Percentiles rank a stretch among this genome's conserved stretches.
Evolutionary conservation across 441 rosid species (phyloP).

Genomic region (Populus hybrid): DNA sequence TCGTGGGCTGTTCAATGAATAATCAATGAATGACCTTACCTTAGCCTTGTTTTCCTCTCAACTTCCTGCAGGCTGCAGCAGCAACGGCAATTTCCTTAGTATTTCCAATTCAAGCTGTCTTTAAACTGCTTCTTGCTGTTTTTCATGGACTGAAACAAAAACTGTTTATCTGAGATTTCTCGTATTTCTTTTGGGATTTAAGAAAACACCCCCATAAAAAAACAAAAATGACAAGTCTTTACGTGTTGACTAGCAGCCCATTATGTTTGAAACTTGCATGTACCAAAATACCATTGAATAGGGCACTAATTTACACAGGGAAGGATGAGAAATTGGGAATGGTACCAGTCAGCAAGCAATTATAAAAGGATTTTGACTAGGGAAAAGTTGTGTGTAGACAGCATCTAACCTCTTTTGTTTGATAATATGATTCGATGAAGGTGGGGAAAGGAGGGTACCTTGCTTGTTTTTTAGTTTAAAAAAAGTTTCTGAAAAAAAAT

Average conservation of each 20-base stretch:
- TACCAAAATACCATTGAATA: constrained; percentile 9
- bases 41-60: neutral
- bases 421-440: neutral
- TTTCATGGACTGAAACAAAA: neutral
- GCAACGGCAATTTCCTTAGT: neutral
- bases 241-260: neutral
- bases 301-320: neutral
- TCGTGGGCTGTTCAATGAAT: neutral
- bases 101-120: neutral
- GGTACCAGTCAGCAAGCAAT: constrained; percentile 17
- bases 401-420: neutral
- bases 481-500: no score
- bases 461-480: neutral
- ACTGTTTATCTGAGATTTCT: neutral
- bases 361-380: constrained; percentile 9
- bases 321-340: neutral
- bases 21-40: constrained; percentile 13
- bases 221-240: neutral
- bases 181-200: neutral
- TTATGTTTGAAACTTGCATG: neutral
- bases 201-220: neutral
- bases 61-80: neutral
- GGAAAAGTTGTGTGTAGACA: neutral
- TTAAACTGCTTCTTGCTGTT: neutral
- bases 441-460: constrained; percentile 2